Evolutionary conservation across 495 filamentous ascomycete genomes (phyloP).

Genomic region (Trichoderma virens): DNA sequence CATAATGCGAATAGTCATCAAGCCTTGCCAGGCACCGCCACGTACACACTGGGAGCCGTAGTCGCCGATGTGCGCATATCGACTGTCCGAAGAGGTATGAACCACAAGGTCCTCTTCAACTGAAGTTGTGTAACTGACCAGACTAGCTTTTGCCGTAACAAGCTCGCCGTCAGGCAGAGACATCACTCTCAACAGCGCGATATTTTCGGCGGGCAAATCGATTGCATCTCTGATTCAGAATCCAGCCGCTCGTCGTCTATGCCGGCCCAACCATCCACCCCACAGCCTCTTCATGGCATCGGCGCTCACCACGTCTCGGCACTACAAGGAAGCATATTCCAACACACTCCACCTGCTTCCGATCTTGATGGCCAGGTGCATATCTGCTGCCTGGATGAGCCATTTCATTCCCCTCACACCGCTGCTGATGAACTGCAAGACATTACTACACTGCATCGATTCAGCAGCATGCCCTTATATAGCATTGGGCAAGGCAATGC

Average conservation of each 20-base stretch:
- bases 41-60: slow-evolving; percentile 78
- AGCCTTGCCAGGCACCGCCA: slow-evolving; percentile 79
- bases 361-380: slow-evolving; percentile 26
- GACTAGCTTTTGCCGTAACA: slow-evolving; percentile 76
- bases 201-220: slow-evolving; percentile 22
- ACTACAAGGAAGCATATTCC: not conserved
- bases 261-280: slow-evolving; percentile 31
- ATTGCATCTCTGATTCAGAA: slow-evolving; percentile 49
- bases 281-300: slow-evolving; percentile 28
- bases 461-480: too few relatives aligned
- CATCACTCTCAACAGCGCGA: slow-evolving; percentile 54
- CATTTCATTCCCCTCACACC: slow-evolving; percentile 36
- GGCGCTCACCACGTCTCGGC: not conserved
- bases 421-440: too few relatives aligned
- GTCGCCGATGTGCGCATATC: slow-evolving; percentile 72
- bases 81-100: slow-evolving; percentile 74
- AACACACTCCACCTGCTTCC: not conserved
- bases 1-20: slow-evolving; percentile 53
- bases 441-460: too few relatives aligned
- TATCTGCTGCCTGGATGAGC: slow-evolving; percentile 31
- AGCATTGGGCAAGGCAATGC: too few relatives aligned
- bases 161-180: slow-evolving; percentile 80
- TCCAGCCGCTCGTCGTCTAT: slow-evolving; percentile 44
- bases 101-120: slow-evolving; percentile 1
- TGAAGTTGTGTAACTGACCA: not conserved